Conservation (phyloP, 1,284 basidiomycete genomes). For the Tilletiopsis washingtonensis region DNA sequence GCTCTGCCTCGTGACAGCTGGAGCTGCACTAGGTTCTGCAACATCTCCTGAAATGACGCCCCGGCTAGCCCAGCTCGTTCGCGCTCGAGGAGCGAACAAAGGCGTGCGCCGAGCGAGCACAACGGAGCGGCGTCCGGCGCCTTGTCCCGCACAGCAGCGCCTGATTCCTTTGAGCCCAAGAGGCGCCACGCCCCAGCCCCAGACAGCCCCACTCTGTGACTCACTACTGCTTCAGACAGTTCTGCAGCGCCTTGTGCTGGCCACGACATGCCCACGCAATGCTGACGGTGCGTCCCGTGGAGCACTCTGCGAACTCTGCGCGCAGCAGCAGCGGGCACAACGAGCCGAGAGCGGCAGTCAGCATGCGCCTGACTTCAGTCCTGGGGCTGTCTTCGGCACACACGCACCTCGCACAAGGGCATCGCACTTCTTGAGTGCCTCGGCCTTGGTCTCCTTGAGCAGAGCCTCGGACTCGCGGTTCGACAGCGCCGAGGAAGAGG, state of each 20-base stretch:
- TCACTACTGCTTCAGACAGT: conserved; percentile 73
- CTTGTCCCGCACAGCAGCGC: too few relatives aligned
- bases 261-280: conserved; percentile 72
- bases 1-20: too few relatives aligned
- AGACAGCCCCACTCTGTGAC: too few relatives aligned
- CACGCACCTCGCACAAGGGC: conserved; percentile 62
- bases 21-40: too few relatives aligned
- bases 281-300: conserved; percentile 69
- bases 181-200: too few relatives aligned
- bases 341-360: neutral
- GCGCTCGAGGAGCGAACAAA: too few relatives aligned
- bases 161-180: too few relatives aligned
- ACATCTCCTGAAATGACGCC: too few relatives aligned
- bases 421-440: conserved; percentile 72
- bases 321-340: neutral
- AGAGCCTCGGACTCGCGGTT: conserved; percentile 79
- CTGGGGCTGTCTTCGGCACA: neutral
- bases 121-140: too few relatives aligned
- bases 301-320: conserved; percentile 74
- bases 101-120: too few relatives aligned
- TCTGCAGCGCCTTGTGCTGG: conserved; percentile 63
- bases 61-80: too few relatives aligned
- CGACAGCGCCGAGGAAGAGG: conserved; percentile 59
- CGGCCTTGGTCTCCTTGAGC: conserved; percentile 68
- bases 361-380: neutral